A percentile compares a stretch with the other conserved stretches of the same genome.
phyloP scores from a whole-genome alignment of 176 grass and related monocot genomes.

The Zea luxurians region DNA sequence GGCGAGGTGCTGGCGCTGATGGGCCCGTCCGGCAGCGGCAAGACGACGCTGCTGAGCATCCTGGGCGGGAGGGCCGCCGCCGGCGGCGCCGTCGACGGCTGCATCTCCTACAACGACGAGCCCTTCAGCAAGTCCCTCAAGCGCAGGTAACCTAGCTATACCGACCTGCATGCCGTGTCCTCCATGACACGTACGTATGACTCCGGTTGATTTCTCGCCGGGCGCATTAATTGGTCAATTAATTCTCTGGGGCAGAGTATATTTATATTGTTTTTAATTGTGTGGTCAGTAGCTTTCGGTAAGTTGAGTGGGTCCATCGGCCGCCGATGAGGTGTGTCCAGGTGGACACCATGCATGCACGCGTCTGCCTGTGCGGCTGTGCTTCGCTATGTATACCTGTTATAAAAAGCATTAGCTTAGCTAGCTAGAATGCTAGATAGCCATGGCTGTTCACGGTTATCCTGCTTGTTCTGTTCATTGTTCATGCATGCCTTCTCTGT shows the following conservation, averaged over 20 bases:
- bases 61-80: slow-evolving; percentile 62
- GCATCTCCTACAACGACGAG: slow-evolving; percentile 80
- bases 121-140: slow-evolving; percentile 84
- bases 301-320: slow-evolving; percentile 1
- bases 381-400: background rate
- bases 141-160: slow-evolving; percentile 55
- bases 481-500: slow-evolving; percentile 2
- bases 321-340: slow-evolving; percentile 15
- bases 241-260: background rate
- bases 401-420: slow-evolving; percentile 26
- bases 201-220: background rate
- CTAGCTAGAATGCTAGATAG: slow-evolving; percentile 25
- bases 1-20: slow-evolving; percentile 91
- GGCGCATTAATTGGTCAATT: background rate
- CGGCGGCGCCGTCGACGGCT: slow-evolving; percentile 53
- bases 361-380: background rate
- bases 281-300: slow-evolving; percentile 27
- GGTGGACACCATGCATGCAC: slow-evolving; percentile 25
- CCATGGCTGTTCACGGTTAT: slow-evolving; percentile 37
- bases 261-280: background rate
- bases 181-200: background rate
- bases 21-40: slow-evolving; percentile 92
- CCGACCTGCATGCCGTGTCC: background rate
- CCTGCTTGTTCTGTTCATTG: slow-evolving; percentile 12
- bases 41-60: slow-evolving; percentile 93